Base-by-base conservation (phyloP, 805 yeast genomes). In the Metschnikowia drakensbergensis region DNA sequence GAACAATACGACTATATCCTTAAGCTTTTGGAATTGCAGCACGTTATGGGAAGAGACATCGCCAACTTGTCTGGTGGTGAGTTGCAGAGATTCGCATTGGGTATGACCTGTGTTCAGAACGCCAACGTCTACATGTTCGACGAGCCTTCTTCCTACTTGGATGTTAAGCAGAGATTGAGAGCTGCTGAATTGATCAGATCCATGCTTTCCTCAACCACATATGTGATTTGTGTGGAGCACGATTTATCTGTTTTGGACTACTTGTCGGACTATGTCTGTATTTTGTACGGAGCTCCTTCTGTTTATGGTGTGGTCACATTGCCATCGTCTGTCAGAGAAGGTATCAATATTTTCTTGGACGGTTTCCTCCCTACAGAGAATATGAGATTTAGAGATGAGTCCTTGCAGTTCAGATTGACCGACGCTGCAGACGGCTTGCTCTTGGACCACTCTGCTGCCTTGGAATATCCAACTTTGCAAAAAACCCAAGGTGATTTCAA, bases 41-140 rank as follows among this genome's bases (percentile, higher is more conserved):
- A 81, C 54, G 85, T 94, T 42, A 65, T 89, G 71, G 79, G 82
- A 54, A 88, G 99, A 80, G 99, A 94, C 55, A 87, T 94, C 42
- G 77, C 80, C 45, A 86, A 88, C 60, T 79, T 94, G 56, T 89
- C 97, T 41, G 99, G 99, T 84, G 99, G 99, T 71, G 99, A 94
- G 74, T 79, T 94, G 67, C 99, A 94, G 76, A 84, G 99, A 76
- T 94, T 94, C 66, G 98, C 99, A 42, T 85, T 94, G 66, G 99
- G 94, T 60, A 86, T 94, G 90, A 88, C 98, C 11, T 88, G 96
- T 77, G 90, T 91, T 41, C 98, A 92, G 73, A 76, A 75, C 30
- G 98, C 98, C 49, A 87, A 89, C 60, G 98, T 94, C 39, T 94
- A 94, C 74, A 94, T 94, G 99, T 94, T 94, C 71, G 99, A 94